phyloP scores from a whole-genome alignment of 176 grass and related monocot species.

The Juncus inflexus region DNA sequence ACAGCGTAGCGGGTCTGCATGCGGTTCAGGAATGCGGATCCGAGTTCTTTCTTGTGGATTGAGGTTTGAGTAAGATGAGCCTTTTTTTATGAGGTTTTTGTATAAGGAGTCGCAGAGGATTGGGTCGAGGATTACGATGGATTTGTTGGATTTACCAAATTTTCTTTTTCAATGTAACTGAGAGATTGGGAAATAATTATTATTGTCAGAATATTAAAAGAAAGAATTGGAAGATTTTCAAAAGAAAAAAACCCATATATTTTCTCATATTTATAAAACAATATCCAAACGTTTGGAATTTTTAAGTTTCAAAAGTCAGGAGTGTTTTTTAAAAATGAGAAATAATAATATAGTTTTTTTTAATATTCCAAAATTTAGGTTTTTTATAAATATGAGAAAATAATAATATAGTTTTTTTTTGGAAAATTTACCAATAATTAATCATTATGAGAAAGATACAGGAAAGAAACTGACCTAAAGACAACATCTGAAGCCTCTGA shows the following conservation, averaged over 20 bases:
- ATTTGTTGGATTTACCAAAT: constrained; percentile 77
- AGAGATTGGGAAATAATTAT: constrained; percentile 9
- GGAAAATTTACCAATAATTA: no score
- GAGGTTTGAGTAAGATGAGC: constrained; percentile 61
- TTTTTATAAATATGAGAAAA: no score
- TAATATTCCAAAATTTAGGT: no score
- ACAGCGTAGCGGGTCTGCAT: constrained; percentile 84
- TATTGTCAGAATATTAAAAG: constrained; percentile 3
- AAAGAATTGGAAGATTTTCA: not conserved
- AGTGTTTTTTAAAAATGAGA: no score
- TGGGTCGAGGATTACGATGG: constrained; percentile 66
- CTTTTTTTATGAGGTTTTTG: constrained; percentile 91
- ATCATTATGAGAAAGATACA: not conserved
- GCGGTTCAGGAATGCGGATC: constrained; percentile 64
- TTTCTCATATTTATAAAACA: not conserved
- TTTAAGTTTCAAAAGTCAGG: not conserved
- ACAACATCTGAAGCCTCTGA: constrained; percentile 72
- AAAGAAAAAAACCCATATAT: no score
- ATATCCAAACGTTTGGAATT: not conserved
- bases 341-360: no score
- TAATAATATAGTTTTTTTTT: no score
- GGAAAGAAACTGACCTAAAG: constrained; percentile 49
- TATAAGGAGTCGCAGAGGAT: constrained; percentile 81
- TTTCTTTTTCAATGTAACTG: constrained; percentile 96
- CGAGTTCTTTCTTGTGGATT: constrained; percentile 85